Percentiles rank a stretch among this genome's conserved stretches.
phyloP scores from a whole-genome alignment of 768 basidiomycete species.

The Rossbeevera mucosa region DNA sequence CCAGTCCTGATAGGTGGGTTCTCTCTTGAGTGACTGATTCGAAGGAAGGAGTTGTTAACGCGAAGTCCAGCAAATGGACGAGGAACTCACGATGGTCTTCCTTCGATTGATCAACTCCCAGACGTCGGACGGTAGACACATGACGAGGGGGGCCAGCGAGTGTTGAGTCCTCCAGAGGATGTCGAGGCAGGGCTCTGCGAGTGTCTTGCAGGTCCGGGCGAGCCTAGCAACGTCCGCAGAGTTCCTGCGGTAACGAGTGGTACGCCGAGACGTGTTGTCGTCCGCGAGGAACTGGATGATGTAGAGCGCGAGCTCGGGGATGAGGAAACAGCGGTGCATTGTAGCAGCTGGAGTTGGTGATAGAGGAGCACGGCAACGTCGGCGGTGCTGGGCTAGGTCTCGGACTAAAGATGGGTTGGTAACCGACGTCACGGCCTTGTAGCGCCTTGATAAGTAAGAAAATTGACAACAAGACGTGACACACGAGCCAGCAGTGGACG shows the following conservation, averaged over 20 bases:
- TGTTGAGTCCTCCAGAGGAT: slow-evolving; percentile 30
- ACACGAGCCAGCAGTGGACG: neutral
- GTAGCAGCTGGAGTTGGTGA: neutral
- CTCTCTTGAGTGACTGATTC: slow-evolving; percentile 19
- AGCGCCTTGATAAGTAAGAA: neutral
- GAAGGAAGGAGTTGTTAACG: neutral
- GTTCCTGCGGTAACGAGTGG: slow-evolving; percentile 18
- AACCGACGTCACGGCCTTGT: neutral
- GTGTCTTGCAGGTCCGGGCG: slow-evolving; percentile 27
- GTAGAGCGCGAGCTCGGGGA: slow-evolving; percentile 23
- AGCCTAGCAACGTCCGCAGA: slow-evolving; percentile 23
- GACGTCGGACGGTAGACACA: slow-evolving; percentile 24
- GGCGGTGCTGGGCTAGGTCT: neutral
- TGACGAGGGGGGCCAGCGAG: slow-evolving; percentile 26
- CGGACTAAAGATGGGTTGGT: neutral
- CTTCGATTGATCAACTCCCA: slow-evolving; percentile 21
- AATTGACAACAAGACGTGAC: neutral
- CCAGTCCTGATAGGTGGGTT: slow-evolving; percentile 22
- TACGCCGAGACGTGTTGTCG: slow-evolving; percentile 14
- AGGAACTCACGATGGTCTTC: slow-evolving; percentile 22
- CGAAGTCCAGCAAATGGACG: neutral
- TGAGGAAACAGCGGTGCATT: slow-evolving; percentile 29
- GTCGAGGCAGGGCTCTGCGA: slow-evolving; percentile 28
- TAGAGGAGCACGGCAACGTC: neutral
- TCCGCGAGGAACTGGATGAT: slow-evolving; percentile 25